A percentile compares a stretch with the other conserved stretches of the same genome.
Conservation (phyloP, 768 basidiomycete species). For the Lactifluus subvellereus region DNA sequence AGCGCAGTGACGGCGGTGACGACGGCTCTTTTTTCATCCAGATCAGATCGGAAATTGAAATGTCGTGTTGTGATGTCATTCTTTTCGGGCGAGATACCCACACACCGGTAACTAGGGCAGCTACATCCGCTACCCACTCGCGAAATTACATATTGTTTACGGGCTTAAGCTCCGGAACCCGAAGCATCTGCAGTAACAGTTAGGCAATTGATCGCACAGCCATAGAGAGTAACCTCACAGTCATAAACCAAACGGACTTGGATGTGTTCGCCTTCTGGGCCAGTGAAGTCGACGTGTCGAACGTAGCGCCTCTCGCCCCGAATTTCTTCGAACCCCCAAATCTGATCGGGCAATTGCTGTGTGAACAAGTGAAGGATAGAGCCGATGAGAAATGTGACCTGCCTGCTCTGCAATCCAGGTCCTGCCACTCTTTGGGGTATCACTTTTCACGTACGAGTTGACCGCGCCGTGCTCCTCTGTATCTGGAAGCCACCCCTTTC, state of each 20-base stretch:
- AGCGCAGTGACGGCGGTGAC: too few relatives aligned
- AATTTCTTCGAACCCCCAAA: slow-evolving; percentile 25
- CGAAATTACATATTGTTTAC: neutral
- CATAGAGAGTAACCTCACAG: slow-evolving; percentile 11
- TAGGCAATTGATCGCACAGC: neutral
- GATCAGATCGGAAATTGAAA: neutral
- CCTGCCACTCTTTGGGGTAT: slow-evolving; percentile 54
- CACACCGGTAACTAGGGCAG: neutral
- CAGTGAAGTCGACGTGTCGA: slow-evolving; percentile 22
- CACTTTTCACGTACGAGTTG: slow-evolving; percentile 43
- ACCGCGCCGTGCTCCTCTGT: slow-evolving; percentile 35
- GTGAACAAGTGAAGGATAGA: neutral
- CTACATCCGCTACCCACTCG: neutral
- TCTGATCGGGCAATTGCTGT: slow-evolving; percentile 6
- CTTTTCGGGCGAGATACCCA: neutral
- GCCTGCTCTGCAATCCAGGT: slow-evolving; percentile 67
- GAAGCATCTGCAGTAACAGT: neutral
- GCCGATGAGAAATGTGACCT: slow-evolving; percentile 8
- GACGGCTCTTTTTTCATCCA: too few relatives aligned
- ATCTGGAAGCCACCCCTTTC: slow-evolving; percentile 40
- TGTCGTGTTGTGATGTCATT: neutral
- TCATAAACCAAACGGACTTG: slow-evolving; percentile 28
- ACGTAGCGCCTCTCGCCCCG: slow-evolving; percentile 20
- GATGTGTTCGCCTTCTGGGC: slow-evolving; percentile 19
- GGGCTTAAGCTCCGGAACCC: neutral